Evolutionary conservation across 2,329 filamentous ascomycete genomes (phyloP).

Genomic region (Neopestalotiopsis rosae): DNA sequence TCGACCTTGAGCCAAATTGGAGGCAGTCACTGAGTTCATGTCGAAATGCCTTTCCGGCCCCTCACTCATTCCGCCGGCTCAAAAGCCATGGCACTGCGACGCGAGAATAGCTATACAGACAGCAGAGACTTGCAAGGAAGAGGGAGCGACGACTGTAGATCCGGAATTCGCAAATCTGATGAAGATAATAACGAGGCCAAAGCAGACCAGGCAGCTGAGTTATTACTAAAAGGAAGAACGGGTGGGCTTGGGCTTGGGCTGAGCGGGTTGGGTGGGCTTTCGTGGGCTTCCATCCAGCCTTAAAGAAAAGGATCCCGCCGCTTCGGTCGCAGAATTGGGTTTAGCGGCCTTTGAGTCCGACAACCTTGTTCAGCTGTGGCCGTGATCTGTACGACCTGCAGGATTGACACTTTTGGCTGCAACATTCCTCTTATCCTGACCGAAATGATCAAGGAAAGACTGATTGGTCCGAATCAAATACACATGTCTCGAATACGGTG

Average conservation of each 20-base stretch:
- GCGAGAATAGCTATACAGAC: too few species aligned
- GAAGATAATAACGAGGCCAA: not conserved
- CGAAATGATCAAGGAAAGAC: not conserved
- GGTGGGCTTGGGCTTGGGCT: not conserved
- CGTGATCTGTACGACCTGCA: not conserved
- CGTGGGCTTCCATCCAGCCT: not conserved
- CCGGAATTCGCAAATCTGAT: not conserved
- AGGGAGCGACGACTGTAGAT: not conserved
- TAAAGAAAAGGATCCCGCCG: not conserved
- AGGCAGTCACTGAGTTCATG: not conserved
- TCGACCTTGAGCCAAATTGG: not conserved
- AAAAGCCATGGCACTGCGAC: not conserved
- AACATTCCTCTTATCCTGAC: not conserved
- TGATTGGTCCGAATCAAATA: not conserved
- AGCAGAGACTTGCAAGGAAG: too few species aligned
- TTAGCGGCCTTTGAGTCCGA: slow-evolving; percentile 19
- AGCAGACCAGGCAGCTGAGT: not conserved
- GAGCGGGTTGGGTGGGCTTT: not conserved
- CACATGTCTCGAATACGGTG: not conserved
- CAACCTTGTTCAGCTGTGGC: not conserved
- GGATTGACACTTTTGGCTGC: not conserved
- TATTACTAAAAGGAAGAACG: not conserved
- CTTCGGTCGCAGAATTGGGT: slow-evolving; percentile 25
- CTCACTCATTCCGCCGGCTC: not conserved
- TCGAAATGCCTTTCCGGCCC: not conserved